These are phyloP conservation scores for Lipomyces chichibuensis DNA, from an alignment of 805 yeast genomes.

Conservation along the genomic window DNA sequence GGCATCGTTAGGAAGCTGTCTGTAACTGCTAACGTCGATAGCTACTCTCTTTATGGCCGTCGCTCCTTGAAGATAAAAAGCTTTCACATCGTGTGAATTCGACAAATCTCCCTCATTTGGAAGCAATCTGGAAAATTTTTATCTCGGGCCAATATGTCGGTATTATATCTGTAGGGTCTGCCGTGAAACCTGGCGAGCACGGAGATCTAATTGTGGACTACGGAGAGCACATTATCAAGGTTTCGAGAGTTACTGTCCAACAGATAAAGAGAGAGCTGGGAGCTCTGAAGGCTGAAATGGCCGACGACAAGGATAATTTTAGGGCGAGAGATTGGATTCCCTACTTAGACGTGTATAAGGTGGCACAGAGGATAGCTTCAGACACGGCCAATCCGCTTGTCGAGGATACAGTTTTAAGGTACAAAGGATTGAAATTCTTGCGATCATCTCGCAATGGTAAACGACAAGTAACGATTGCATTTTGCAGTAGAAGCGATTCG, in stretches of 20 bases:
- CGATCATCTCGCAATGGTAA: not conserved
- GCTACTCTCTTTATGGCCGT: not conserved
- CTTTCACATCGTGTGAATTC: conserved; percentile 18
- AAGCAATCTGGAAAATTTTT: conserved; percentile 23
- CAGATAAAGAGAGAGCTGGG: conserved; percentile 15
- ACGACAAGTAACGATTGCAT: not conserved
- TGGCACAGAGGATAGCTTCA: conserved; percentile 6
- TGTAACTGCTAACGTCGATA: not conserved
- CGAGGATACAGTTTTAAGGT: conserved; percentile 1
- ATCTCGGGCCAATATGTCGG: conserved; percentile 5
- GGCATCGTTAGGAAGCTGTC: not conserved
- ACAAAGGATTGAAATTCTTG: conserved; percentile 1
- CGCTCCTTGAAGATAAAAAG: not conserved
- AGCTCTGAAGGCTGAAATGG: conserved; percentile 13
- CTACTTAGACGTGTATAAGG: conserved; percentile 1
- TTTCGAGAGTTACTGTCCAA: conserved; percentile 8
- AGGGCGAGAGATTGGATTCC: not conserved
- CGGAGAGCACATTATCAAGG: conserved; percentile 13
- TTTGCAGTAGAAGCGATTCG: not conserved
- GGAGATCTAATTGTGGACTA: conserved; percentile 18
- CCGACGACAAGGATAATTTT: not conserved
- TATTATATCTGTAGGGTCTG: conserved; percentile 16
- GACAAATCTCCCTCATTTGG: conserved; percentile 24
- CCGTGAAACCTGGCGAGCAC: conserved; percentile 10
- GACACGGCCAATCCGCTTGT: not conserved